Percentiles rank a stretch among this genome's conserved stretches.
Conservation (phyloP, 768 basidiomycete genomes). For the Lactarius indigo region DNA sequence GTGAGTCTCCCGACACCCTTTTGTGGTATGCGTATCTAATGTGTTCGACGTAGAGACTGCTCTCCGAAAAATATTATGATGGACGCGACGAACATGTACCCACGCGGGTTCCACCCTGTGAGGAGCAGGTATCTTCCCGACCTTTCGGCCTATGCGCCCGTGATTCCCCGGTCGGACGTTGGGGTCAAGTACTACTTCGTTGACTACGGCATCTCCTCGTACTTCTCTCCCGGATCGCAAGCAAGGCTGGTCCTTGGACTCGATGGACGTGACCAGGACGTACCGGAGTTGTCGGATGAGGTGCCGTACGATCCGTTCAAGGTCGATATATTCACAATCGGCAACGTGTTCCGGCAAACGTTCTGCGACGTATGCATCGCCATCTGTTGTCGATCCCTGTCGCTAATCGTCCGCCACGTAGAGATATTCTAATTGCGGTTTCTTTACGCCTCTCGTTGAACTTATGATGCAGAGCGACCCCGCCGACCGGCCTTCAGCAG, state of each 20-base stretch:
- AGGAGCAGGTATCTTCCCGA: constrained; percentile 5
- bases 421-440: constrained; percentile 2
- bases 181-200: constrained; percentile 20
- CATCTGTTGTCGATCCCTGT: too few relatives aligned
- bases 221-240: neutral
- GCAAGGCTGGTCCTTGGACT: neutral
- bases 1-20: neutral
- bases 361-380: too few relatives aligned
- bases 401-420: neutral
- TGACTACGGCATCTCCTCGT: constrained; percentile 20
- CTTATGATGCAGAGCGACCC: constrained; percentile 7
- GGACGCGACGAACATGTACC: constrained; percentile 19
- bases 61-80: constrained; percentile 6
- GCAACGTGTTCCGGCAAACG: too few relatives aligned
- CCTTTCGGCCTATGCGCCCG: neutral
- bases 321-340: constrained; percentile 20
- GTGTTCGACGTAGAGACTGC: constrained; percentile 2
- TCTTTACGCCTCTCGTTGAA: constrained; percentile 5
- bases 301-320: constrained; percentile 26
- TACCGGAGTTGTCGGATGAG: constrained; percentile 16
- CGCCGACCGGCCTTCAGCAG: constrained; percentile 1
- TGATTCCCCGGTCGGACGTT: neutral
- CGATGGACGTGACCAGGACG: constrained; percentile 14
- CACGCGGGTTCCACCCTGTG: constrained; percentile 20
- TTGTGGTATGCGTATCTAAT: neutral